Evolutionary conservation across 2,329 filamentous ascomycete species (phyloP).

Genomic region (Nemania sp.): DNA sequence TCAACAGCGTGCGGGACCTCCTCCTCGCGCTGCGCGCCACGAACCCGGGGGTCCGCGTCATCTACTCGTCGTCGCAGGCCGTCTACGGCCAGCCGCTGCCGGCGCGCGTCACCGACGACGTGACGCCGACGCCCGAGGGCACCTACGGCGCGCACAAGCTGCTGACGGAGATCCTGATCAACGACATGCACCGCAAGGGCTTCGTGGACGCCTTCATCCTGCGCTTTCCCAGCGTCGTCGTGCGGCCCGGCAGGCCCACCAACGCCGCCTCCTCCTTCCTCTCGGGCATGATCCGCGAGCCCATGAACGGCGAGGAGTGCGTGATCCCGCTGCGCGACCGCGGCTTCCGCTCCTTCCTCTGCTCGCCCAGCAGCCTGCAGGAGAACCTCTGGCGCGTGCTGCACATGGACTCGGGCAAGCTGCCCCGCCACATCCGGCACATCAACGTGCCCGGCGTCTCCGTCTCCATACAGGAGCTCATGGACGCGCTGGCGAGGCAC

Average conservation of each 20-base stretch:
- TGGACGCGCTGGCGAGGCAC: slow-evolving; percentile 60
- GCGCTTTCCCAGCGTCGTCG: slow-evolving; percentile 65
- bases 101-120: slow-evolving; percentile 53
- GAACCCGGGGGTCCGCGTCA: slow-evolving; percentile 59
- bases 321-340: slow-evolving; percentile 57
- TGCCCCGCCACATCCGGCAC: slow-evolving; percentile 54
- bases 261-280: slow-evolving; percentile 67
- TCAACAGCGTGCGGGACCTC: slow-evolving; percentile 60
- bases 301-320: slow-evolving; percentile 58
- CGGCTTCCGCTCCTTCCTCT: slow-evolving; percentile 57
- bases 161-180: slow-evolving; percentile 64
- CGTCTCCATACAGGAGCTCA: slow-evolving; percentile 62
- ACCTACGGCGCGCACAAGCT: slow-evolving; percentile 68
- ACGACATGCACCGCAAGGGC: slow-evolving; percentile 64
- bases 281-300: slow-evolving; percentile 67
- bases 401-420: slow-evolving; percentile 44
- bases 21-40: slow-evolving; percentile 53
- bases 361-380: slow-evolving; percentile 56
- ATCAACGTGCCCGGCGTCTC: slow-evolving; percentile 63
- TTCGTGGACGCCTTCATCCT: slow-evolving; percentile 62
- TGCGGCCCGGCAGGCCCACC: slow-evolving; percentile 63
- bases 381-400: slow-evolving; percentile 57
- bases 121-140: slow-evolving; percentile 62
- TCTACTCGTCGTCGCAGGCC: slow-evolving; percentile 66
- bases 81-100: slow-evolving; percentile 65